Conservation (phyloP, 495 filamentous ascomycete genomes). For the Delitschia confertaspora region DNA sequence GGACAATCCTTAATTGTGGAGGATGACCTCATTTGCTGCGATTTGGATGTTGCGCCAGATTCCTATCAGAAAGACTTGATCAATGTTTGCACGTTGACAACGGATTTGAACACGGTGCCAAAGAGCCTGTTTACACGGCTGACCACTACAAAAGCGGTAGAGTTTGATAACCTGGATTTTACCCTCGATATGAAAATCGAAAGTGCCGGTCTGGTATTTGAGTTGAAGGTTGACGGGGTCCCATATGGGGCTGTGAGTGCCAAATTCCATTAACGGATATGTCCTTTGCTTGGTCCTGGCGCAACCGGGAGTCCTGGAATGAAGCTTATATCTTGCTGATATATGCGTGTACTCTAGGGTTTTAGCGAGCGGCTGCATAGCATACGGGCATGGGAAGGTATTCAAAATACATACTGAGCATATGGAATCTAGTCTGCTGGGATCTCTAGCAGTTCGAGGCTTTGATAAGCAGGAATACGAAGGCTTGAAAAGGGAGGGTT, state of each 20-base stretch:
- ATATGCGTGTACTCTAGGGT: no score
- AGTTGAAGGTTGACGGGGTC: conserved; percentile 64
- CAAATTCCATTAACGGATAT: conserved; percentile 48
- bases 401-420: no score
- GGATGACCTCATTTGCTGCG: conserved; percentile 65
- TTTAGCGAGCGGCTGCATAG: no score
- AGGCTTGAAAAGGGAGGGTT: no score
- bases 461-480: no score
- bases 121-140: conserved; percentile 55
- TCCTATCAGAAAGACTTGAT: conserved; percentile 39
- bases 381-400: no score
- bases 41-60: conserved; percentile 52
- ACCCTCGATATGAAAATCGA: conserved; percentile 68
- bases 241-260: conserved; percentile 63
- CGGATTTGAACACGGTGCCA: conserved; percentile 61
- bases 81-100: conserved; percentile 68
- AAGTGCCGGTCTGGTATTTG: conserved; percentile 60
- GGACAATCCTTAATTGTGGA: conserved; percentile 58
- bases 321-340: no score
- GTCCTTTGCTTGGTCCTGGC: background rate
- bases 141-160: conserved; percentile 61
- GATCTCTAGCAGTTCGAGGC: no score
- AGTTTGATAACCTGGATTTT: conserved; percentile 69
- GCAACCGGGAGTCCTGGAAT: no score
- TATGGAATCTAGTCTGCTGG: no score